Percentiles rank a stretch among this genome's conserved stretches.
Conservation (phyloP, 2,329 filamentous ascomycete species). For the Graphilbum ipis-grandicollis region DNA sequence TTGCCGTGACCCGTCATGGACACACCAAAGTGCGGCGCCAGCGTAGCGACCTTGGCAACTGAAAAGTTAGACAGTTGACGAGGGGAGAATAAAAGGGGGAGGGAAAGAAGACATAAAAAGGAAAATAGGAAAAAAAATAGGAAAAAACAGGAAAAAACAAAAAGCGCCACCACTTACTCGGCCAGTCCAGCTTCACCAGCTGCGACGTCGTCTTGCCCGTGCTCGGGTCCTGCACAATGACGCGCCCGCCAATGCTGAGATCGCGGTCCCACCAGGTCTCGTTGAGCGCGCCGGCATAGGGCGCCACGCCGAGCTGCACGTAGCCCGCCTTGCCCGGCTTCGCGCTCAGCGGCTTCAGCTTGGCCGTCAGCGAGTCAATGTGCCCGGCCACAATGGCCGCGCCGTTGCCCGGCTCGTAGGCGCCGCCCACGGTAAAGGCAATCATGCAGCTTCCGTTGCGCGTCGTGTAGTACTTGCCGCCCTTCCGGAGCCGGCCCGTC, state of each 20-base stretch:
- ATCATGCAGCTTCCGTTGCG: slow-evolving; percentile 18
- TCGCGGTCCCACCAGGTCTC: slow-evolving; percentile 96
- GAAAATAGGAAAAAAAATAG: not conserved
- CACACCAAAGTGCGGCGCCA: slow-evolving; percentile 86
- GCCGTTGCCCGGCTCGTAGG: slow-evolving; percentile 18
- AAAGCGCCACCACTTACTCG: slow-evolving; percentile 28
- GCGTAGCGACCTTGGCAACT: slow-evolving; percentile 74
- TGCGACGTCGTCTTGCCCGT: slow-evolving; percentile 62
- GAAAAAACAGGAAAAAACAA: not conserved
- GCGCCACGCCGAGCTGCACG: slow-evolving; percentile 76
- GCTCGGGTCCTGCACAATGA: slow-evolving; percentile 58
- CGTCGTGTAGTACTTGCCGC: slow-evolving; percentile 31
- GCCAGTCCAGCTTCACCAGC: slow-evolving; percentile 86
- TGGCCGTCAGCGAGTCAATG: slow-evolving; percentile 80
- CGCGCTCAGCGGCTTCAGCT: slow-evolving; percentile 77
- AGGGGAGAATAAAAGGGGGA: not conserved
- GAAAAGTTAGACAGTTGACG: not conserved
- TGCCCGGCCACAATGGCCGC: slow-evolving; percentile 55
- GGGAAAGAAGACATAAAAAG: slow-evolving; percentile 5
- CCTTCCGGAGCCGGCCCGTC: slow-evolving; percentile 51
- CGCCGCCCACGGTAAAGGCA: slow-evolving; percentile 19
- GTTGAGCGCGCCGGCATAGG: slow-evolving; percentile 77
- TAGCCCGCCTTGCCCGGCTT: slow-evolving; percentile 76
- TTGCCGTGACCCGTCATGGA: slow-evolving; percentile 54
- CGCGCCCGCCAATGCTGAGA: slow-evolving; percentile 74